Evolutionary conservation across 108 stramenopile species (phyloP), one percentile per base, ranked within the genome.

Genomic region (Fragilariopsis cylindrus): DNA sequence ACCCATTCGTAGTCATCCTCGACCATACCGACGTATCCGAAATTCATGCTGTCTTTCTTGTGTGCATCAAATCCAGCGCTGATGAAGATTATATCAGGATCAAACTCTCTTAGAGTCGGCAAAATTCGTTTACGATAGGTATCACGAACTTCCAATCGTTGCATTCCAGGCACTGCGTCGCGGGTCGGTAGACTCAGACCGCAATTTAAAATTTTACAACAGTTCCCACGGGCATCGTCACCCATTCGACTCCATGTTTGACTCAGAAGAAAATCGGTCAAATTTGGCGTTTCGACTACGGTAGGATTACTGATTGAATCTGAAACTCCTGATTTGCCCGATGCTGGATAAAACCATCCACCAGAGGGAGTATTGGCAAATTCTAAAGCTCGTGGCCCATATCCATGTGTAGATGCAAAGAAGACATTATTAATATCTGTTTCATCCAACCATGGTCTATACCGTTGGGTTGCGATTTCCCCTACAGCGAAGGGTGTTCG

Each of bases 31-130:
- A 96, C 92, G 73, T 96, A 98, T 48, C 93, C 92, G 81, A 95
- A 94, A 76, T 95, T 96, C 92, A 96, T 93, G 40, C 82, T 83
- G 73, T 98, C 97, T 58, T 83, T 86, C 52, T 90, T 90, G 74
- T 97, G 98, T 1, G 96, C 98, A 79, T 99, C 99, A 72, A 99
- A 99, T n/a, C 99, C 99, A 47, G 99, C 99, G 67, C 95, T 96
- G 52, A 99, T 94, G 60, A 99, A 92, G 54, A 98, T 95, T 7
- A 99, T 77, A 82, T 99, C 98, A 43, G 99, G 98, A 69, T 96
- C 85, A 77, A 99, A 99, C 52, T 94, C 95, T 21, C 89, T 69
- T 19, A 96, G 58, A 7, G 81, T 75, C 2, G 95, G 95, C 39
- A 96, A 79, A 47, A 94, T 89, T 56, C 80, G 85, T 70, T 92